These are phyloP conservation scores for Phaeosphaeriaceae sp. DNA, from an alignment of 2,329 filamentous ascomycete species.

Conservation along the genomic window DNA sequence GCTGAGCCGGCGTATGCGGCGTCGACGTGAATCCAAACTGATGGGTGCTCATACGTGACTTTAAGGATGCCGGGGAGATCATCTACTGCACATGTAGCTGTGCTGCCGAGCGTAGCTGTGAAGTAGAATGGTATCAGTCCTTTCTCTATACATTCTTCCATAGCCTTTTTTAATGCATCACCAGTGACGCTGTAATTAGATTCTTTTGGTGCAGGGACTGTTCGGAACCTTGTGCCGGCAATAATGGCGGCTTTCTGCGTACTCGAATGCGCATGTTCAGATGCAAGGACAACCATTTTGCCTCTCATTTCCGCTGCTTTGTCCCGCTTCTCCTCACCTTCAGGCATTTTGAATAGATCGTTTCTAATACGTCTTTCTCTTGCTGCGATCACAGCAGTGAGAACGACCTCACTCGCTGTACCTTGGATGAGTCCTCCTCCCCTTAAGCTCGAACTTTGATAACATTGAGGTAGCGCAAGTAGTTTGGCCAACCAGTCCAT, in stretches of 20 bases:
- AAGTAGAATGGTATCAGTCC: slow-evolving; percentile 87
- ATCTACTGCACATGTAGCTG: slow-evolving; percentile 86
- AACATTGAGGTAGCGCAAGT: slow-evolving; percentile 74
- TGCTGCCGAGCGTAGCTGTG: slow-evolving; percentile 83
- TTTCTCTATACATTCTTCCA: slow-evolving; percentile 69
- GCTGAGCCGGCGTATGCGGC: slow-evolving; percentile 91
- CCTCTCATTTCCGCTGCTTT: slow-evolving; percentile 69
- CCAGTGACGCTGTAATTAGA: slow-evolving; percentile 76
- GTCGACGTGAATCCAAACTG: slow-evolving; percentile 91
- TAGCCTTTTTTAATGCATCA: slow-evolving; percentile 62
- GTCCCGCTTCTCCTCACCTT: slow-evolving; percentile 55
- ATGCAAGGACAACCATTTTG: slow-evolving; percentile 79
- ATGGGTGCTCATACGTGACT: slow-evolving; percentile 60
- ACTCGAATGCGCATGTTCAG: slow-evolving; percentile 79
- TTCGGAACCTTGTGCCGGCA: slow-evolving; percentile 80
- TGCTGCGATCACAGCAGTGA: slow-evolving; percentile 86
- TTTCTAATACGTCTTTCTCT: slow-evolving; percentile 68
- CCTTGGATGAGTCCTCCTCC: slow-evolving; percentile 93
- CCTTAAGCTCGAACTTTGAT: slow-evolving; percentile 66
- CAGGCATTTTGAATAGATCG: slow-evolving; percentile 34
- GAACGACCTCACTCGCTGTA: slow-evolving; percentile 83
- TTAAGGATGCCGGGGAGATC: slow-evolving; percentile 74
- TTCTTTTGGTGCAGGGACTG: slow-evolving; percentile 67
- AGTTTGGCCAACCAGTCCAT: slow-evolving; percentile 89
- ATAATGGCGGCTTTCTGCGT: slow-evolving; percentile 89